phyloP scores from a whole-genome alignment of 1,139 yeast genomes.

The Pichia sp. region DNA sequence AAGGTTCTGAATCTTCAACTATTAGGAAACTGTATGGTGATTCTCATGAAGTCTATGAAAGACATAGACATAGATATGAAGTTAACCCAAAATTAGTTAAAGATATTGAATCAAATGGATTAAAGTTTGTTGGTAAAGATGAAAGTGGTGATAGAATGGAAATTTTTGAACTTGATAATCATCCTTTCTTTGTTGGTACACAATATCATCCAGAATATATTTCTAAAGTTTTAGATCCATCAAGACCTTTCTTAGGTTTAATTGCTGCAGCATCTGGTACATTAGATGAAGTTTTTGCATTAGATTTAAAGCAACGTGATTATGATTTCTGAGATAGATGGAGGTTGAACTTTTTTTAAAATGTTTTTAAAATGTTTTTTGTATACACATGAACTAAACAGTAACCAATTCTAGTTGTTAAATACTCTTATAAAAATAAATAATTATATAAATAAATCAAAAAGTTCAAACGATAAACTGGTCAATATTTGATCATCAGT shows the following conservation, averaged over 20 bases:
- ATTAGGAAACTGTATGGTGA: slow-evolving; percentile 79
- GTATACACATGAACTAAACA: too few relatives aligned
- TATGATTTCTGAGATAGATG: slow-evolving; percentile 25
- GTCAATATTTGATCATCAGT: neutral
- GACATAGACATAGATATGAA: slow-evolving; percentile 98
- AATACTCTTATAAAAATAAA: too few relatives aligned
- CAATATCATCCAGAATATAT: slow-evolving; percentile 98
- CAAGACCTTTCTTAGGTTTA: slow-evolving; percentile 91
- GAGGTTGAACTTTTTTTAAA: neutral
- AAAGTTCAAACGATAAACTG: too few relatives aligned
- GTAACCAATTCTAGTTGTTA: too few relatives aligned
- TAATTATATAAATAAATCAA: too few relatives aligned
- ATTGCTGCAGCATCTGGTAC: slow-evolving; percentile 88
- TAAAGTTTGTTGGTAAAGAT: slow-evolving; percentile 88
- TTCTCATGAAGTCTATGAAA: slow-evolving; percentile 64
- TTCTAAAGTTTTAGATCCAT: slow-evolving; percentile 93
- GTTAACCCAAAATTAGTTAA: slow-evolving; percentile 79
- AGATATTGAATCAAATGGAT: slow-evolving; percentile 66
- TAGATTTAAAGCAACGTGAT: slow-evolving; percentile 25
- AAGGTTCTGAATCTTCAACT: slow-evolving; percentile 51
- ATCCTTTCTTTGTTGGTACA: slow-evolving; percentile 89
- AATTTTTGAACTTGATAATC: slow-evolving; percentile 69
- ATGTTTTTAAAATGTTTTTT: neutral
- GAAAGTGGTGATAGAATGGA: slow-evolving; percentile 91
- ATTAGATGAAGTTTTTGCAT: slow-evolving; percentile 51